Evolutionary conservation across 2,329 filamentous ascomycete species (phyloP).

Genomic region (Aspergillus sp.): DNA sequence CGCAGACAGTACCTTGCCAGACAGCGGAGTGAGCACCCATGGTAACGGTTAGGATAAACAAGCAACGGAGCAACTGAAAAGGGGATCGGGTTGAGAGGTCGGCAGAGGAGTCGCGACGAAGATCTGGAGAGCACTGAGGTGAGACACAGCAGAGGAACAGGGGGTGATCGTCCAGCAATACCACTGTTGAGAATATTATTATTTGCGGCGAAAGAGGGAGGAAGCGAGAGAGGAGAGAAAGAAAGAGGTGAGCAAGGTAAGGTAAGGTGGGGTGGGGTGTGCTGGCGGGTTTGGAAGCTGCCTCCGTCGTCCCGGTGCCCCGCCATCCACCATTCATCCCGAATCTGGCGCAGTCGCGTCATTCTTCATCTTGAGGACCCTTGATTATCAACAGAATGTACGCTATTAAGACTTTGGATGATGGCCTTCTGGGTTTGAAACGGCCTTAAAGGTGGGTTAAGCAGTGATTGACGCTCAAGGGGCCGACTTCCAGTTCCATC

Average conservation of each 20-base stretch:
- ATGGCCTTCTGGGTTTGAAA: neutral
- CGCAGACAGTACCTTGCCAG: slow-evolving; percentile 38
- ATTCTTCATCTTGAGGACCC: slow-evolving; percentile 3
- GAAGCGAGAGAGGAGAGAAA: slow-evolving; percentile 15
- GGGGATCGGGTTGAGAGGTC: slow-evolving; percentile 10
- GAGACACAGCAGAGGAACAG: slow-evolving; percentile 1
- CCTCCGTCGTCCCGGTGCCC: slow-evolving; percentile 7
- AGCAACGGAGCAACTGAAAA: slow-evolving; percentile 20
- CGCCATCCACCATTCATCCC: slow-evolving; percentile 9
- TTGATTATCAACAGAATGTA: neutral
- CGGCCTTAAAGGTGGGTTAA: neutral
- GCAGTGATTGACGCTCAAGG: neutral
- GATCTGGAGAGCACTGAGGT: slow-evolving; percentile 12
- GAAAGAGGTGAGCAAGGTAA: slow-evolving; percentile 17
- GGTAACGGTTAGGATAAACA: slow-evolving; percentile 28
- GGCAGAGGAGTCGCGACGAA: slow-evolving; percentile 2
- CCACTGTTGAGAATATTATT: slow-evolving; percentile 11
- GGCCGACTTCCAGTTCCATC: neutral
- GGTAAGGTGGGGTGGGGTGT: slow-evolving; percentile 29
- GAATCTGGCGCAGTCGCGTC: neutral
- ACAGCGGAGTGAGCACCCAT: slow-evolving; percentile 44
- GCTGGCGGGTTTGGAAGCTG: slow-evolving; percentile 22
- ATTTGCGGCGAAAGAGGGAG: slow-evolving; percentile 17
- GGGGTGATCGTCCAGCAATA: slow-evolving; percentile 14
- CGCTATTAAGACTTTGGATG: neutral